Percentiles rank a stretch among this genome's conserved stretches.
Conservation (phyloP, 257 asterid species). For the Verbascum thapsus region DNA sequence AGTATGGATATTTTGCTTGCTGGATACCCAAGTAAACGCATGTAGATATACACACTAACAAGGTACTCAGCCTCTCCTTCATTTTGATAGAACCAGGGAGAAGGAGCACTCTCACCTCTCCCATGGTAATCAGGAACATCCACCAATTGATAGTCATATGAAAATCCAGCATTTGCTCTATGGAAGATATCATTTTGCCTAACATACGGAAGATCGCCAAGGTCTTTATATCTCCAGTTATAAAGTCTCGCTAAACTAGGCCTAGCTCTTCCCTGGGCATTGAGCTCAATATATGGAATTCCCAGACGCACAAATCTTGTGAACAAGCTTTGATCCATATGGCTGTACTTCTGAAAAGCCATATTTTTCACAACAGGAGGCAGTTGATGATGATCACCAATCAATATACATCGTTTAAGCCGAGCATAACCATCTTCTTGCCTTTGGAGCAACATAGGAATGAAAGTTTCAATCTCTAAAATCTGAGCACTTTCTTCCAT, state of each 20-base stretch:
- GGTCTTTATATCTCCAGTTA: slow-evolving; percentile 93
- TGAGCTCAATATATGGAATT: slow-evolving; percentile 93
- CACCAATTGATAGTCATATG: slow-evolving; percentile 86
- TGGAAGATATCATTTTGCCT: slow-evolving; percentile 63
- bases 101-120: slow-evolving; percentile 95
- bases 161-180: slow-evolving; percentile 87
- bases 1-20: slow-evolving; percentile 91
- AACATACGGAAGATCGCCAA: slow-evolving; percentile 91
- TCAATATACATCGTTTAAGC: slow-evolving; percentile 95
- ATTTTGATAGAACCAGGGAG: slow-evolving; percentile 99
- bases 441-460: slow-evolving; percentile 97
- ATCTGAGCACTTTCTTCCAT: slow-evolving; percentile 99
- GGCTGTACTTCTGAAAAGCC: slow-evolving; percentile 99
- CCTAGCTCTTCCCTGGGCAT: slow-evolving; percentile 99
- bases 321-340: slow-evolving; percentile 98
- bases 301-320: slow-evolving; percentile 97
- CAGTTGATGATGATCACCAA: slow-evolving; percentile 98
- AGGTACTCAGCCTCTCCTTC: slow-evolving; percentile 99
- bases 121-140: slow-evolving; percentile 93
- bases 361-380: slow-evolving; percentile 99
- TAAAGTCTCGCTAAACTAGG: slow-evolving; percentile 94
- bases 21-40: slow-evolving; percentile 97
- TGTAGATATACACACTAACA: slow-evolving; percentile 89
- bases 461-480: slow-evolving; percentile 95
- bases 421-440: slow-evolving; percentile 99